Evolutionary conservation across 495 filamentous ascomycete species (phyloP).

Genomic region (Penicillium waksmanii): DNA sequence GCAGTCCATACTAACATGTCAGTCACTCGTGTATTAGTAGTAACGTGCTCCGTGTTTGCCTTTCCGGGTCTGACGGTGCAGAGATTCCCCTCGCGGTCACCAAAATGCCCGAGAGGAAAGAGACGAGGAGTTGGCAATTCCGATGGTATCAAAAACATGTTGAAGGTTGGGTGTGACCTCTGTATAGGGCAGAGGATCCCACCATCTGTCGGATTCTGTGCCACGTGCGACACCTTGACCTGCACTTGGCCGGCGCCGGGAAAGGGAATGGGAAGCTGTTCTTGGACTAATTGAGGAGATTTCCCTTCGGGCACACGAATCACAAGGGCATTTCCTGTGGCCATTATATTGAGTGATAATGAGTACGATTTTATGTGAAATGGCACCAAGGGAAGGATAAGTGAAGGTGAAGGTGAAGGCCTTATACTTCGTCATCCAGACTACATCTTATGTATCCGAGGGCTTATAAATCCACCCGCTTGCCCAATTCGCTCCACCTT

Average conservation of each 20-base stretch:
- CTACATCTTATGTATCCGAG: too few species aligned
- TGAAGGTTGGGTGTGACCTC: slow-evolving; percentile 12
- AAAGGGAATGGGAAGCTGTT: slow-evolving; percentile 1
- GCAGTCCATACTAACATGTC: slow-evolving; percentile 41
- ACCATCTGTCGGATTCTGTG: slow-evolving; percentile 39
- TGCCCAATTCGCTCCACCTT: too few species aligned
- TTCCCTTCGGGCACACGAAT: slow-evolving; percentile 1
- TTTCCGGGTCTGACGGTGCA: slow-evolving; percentile 40
- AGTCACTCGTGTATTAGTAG: slow-evolving; percentile 22
- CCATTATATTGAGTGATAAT: not conserved
- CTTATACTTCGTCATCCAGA: too few species aligned
- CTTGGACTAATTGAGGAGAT: slow-evolving; percentile 6
- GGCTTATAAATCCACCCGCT: too few species aligned
- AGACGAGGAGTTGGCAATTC: slow-evolving; percentile 23
- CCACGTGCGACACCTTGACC: slow-evolving; percentile 33
- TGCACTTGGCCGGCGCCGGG: slow-evolving; percentile 11
- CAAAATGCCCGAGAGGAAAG: slow-evolving; percentile 21
- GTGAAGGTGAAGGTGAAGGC: too few species aligned
- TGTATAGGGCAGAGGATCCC: not conserved
- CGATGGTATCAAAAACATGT: slow-evolving; percentile 38
- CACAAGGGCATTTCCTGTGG: not conserved
- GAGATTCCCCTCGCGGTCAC: slow-evolving; percentile 13
- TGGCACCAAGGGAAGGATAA: too few species aligned
- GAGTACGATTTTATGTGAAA: too few species aligned
- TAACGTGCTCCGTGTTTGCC: slow-evolving; percentile 31